phyloP scores from a whole-genome alignment of 225 moss, liverwort and hornwort genomes.

The Physcomitrellopsis africana region DNA sequence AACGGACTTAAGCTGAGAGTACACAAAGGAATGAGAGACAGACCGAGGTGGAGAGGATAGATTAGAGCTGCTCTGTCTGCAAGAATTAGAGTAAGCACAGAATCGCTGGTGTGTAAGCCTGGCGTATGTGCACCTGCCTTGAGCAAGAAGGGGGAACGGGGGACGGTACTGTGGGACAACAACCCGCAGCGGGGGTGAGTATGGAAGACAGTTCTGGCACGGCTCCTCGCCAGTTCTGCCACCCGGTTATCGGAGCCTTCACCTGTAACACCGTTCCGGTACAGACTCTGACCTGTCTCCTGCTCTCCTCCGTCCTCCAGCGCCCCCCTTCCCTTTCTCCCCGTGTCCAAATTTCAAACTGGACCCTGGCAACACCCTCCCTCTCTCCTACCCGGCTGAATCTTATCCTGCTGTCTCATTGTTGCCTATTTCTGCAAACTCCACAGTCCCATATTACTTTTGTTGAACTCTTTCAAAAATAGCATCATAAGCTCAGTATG shows the following conservation, averaged over 20 bases:
- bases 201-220: constrained; percentile 28
- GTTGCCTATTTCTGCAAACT: too few species aligned
- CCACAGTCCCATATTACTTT: too few species aligned
- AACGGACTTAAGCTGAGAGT: not conserved
- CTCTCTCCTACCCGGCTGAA: too few species aligned
- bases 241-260: not conserved
- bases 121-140: constrained; percentile 36
- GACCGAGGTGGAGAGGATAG: not conserved
- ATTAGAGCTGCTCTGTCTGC: not conserved
- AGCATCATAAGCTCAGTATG: too few species aligned
- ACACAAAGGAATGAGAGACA: not conserved
- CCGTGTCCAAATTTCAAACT: too few species aligned
- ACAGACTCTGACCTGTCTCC: not conserved
- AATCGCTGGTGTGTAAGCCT: constrained; percentile 12
- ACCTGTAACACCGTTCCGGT: not conserved
- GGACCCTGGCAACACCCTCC: too few species aligned
- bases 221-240: not conserved
- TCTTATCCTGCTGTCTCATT: too few species aligned
- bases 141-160: too few species aligned
- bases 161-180: constrained; percentile 14
- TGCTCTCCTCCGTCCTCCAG: not conserved
- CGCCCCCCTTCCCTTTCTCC: too few species aligned
- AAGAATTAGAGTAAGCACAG: constrained; percentile 1
- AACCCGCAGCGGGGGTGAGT: not conserved
- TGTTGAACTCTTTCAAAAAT: too few species aligned